Base-by-base conservation (phyloP, 2,329 filamentous ascomycete species). In the Fusarium pilosicola region DNA sequence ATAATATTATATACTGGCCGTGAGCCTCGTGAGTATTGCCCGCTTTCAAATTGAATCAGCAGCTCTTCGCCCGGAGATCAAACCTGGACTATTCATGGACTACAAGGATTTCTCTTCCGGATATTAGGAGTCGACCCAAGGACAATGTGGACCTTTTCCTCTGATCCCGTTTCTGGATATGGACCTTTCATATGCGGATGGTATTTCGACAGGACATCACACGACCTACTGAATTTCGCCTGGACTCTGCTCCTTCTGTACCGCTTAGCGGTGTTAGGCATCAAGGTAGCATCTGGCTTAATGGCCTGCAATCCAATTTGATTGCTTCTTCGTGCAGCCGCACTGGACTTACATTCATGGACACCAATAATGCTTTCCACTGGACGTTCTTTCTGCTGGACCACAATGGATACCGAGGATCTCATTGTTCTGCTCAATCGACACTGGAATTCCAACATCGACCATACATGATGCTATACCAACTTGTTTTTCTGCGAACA, bases 21-120 rank as follows among this genome's bases (percentile, higher is more conserved):
- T 20, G 62, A 58, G 76, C 77, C 75, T 55, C 73, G 83, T 85
- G 70, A 85, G 83, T 85, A 83, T 83, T 73, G 79, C 80, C 82
- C 81, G 75, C 57, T 70, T 65, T 56, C 66, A 78, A 55, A 68
- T 76, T 77, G 68, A 78, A 73, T 71, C 66, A 57, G 60, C 67
- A 67, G 62, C 59, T 72, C 61, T 71, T 34, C 44, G 41, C 39
- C 62, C 66, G 79, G 79, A 80, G 61, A 45, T 42, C 70, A 70
- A 69, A 41, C 66, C 68, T 75, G 78, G 68, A 77, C 68, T 77
- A 46, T 61, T 59, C 52, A 60, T 45, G 60, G 67, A 68, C 52
- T 56, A 49, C 24, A 34, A 61, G 78, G 75, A 78, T 51, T 65
- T 48, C 68, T 67, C 54, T 70, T 14, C 70, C 26, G 66, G 61